These are phyloP conservation scores for Neurospora sp. DNA, from an alignment of 2,329 filamentous ascomycete species.

Conservation along the genomic window DNA sequence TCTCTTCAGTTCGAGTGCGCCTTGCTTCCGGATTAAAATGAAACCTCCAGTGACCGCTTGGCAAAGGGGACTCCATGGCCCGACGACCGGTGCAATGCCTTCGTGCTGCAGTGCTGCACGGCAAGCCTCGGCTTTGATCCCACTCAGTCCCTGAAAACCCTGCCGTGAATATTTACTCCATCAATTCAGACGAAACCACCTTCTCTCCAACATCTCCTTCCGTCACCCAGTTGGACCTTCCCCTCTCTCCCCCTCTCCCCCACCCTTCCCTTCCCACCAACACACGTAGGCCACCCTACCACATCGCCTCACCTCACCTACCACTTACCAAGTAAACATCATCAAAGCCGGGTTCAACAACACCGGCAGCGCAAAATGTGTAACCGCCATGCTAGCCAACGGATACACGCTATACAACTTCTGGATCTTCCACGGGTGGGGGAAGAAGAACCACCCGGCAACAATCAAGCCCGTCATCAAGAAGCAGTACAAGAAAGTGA, in stretches of 20 bases:
- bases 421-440: slow-evolving; percentile 45
- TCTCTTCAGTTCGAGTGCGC: not conserved
- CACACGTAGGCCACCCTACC: not conserved
- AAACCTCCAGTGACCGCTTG: not conserved
- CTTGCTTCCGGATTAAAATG: not conserved
- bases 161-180: not conserved
- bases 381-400: slow-evolving; percentile 38
- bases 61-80: not conserved
- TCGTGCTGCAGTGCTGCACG: not conserved
- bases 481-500: slow-evolving; percentile 41
- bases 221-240: not conserved
- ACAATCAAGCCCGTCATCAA: slow-evolving; percentile 36
- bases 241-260: not conserved
- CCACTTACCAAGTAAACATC: slow-evolving; percentile 46
- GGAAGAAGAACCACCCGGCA: slow-evolving; percentile 34
- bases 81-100: not conserved
- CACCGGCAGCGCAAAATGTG: slow-evolving; percentile 50
- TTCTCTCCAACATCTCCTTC: not conserved
- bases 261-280: not conserved
- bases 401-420: slow-evolving; percentile 52
- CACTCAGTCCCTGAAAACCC: not conserved
- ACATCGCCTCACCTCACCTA: not conserved
- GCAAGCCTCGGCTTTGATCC: not conserved
- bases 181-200: not conserved
- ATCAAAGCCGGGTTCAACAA: slow-evolving; percentile 54